Evolutionary conservation across 306 rosid genomes (phyloP), one percentile per base, ranked within the genome.

Genomic region (Fragaria iinumae): DNA sequence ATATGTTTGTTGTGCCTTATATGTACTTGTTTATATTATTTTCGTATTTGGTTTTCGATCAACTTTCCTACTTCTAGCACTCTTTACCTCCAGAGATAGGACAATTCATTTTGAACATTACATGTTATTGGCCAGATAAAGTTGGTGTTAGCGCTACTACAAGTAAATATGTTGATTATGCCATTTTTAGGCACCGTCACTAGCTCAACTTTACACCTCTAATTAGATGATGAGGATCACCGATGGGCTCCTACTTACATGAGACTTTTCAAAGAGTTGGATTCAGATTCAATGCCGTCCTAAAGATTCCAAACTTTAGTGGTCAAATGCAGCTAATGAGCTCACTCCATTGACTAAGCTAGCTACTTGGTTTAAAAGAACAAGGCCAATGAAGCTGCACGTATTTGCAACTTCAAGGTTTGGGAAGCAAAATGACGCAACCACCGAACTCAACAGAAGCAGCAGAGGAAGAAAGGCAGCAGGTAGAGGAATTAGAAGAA

Each of bases 371-470:
- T 12, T 13, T 13, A 4, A 43, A 62, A 20, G 10, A 62, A 13
- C 4, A 27, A 60, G 66, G 66, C 13, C 67, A 62, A 27, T 13
- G 39, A 27, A 62, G 67, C 67, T 62, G n/a, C 67, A 29, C 62
- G 62, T 55, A n/a, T 55, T n/a, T 55, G 60, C 25, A 55, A 57
- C 34, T 25, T 27, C 39, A 27, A 60, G 67, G 6, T 29, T 27
- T 5, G 36, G 12, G 9, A 29, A 60, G 38, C 29, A 68, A 65
- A 75, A 84, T 87, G 88, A 72, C 45, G 2, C 25, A 25, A 50
- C 74, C 38, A 53, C 48, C 71, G 9, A 38, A 5, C 47, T 55
- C 77, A 27, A 39, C 45, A 36, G 57, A 71, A 75, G 79, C 20
- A 23, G 72, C 67, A 62, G 77, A 45, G 48, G 38, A n/a, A 73